Evolutionary conservation across 2,329 filamentous ascomycete genomes (phyloP).

Genomic region (Huntiella moniliformis): DNA sequence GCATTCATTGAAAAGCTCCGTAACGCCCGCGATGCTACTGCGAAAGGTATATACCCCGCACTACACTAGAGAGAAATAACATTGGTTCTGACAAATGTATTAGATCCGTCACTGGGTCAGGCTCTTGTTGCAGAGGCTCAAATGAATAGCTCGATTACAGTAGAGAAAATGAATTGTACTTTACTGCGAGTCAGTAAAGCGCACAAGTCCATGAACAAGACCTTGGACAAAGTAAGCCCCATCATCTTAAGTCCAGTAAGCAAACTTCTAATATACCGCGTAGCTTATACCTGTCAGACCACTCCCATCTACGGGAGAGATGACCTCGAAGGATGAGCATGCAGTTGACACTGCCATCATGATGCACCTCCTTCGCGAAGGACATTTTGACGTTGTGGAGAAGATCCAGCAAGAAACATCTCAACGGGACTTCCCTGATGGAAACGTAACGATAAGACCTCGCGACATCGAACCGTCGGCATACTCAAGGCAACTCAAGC

Average conservation of each 20-base stretch:
- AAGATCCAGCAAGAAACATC: slow-evolving; percentile 59
- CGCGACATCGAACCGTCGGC: no score
- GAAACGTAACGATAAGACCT: no score
- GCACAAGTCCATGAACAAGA: slow-evolving; percentile 42
- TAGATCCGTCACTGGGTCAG: no score
- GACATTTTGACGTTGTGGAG: slow-evolving; percentile 73
- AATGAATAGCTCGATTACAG: no score
- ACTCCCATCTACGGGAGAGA: slow-evolving; percentile 41
- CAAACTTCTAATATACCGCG: slow-evolving; percentile 15
- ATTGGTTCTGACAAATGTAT: no score
- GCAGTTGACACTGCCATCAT: slow-evolving; percentile 86
- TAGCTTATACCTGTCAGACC: slow-evolving; percentile 54
- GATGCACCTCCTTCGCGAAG: slow-evolving; percentile 90
- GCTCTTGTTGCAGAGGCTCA: no score
- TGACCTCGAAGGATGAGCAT: slow-evolving; percentile 34
- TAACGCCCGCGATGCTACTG: slow-evolving; percentile 54
- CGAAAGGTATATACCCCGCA: slow-evolving; percentile 33
- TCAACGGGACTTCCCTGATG: no score
- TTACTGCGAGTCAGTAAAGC: no score
- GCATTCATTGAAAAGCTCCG: slow-evolving; percentile 61
- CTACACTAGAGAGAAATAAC: no score
- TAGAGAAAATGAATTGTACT: no score
- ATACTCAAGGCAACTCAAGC: slow-evolving; percentile 41
- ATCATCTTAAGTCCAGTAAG: no score
- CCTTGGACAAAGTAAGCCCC: slow-evolving; percentile 50